Percentiles rank a stretch among this genome's conserved stretches.
phyloP scores from a whole-genome alignment of 1,139 yeast species.

The Pichia sp. region DNA sequence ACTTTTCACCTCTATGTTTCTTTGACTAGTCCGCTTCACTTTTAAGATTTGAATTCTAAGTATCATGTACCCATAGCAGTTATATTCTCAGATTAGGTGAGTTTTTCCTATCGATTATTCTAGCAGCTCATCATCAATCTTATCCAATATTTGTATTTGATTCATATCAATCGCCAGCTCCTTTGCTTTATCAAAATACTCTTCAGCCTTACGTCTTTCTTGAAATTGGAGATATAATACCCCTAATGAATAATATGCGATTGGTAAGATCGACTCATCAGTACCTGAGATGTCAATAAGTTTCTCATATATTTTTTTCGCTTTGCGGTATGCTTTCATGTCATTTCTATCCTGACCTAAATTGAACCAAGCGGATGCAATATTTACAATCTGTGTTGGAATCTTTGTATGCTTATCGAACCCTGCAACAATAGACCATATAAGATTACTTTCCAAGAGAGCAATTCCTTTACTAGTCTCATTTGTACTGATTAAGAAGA shows the following conservation, averaged over 20 bases:
- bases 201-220: slow-evolving; percentile 50
- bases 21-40: no score
- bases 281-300: slow-evolving; percentile 13
- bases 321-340: slow-evolving; percentile 12
- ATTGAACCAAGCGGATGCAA: slow-evolving; percentile 25
- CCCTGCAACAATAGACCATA: slow-evolving; percentile 13
- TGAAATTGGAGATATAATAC: slow-evolving; percentile 60
- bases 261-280: slow-evolving; percentile 54
- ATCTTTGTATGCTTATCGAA: slow-evolving; percentile 16
- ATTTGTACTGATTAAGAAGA: slow-evolving; percentile 19
- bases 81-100: not conserved
- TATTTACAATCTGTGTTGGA: slow-evolving; percentile 22
- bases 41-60: no score
- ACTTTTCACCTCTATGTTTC: no score
- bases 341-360: slow-evolving; percentile 13
- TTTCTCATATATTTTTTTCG: slow-evolving; percentile 19
- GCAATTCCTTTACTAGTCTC: slow-evolving; percentile 12
- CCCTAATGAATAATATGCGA: slow-evolving; percentile 81
- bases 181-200: slow-evolving; percentile 61
- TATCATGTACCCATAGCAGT: no score
- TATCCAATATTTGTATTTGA: slow-evolving; percentile 52
- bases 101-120: no score
- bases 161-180: slow-evolving; percentile 64
- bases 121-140: slow-evolving; percentile 42
- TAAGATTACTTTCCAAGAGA: slow-evolving; percentile 14